phyloP scores from a whole-genome alignment of 495 filamentous ascomycete genomes.

The Penicillium psychrofluorescens region DNA sequence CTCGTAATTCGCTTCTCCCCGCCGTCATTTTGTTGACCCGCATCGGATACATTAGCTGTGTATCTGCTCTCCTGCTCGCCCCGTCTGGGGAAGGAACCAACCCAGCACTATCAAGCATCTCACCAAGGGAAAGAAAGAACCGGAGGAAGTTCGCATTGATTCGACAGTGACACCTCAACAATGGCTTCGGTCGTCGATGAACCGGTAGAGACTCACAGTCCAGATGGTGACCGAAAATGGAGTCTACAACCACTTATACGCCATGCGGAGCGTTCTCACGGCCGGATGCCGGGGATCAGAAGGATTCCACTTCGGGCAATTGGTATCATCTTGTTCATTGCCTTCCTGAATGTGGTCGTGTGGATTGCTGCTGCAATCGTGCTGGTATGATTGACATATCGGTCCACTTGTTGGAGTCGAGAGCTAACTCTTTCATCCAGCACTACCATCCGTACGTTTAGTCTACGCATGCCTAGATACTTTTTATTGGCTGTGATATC shows the following conservation, averaged over 20 bases:
- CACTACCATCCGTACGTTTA: constrained; percentile 30
- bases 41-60: no score
- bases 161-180: no score
- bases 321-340: constrained; percentile 57
- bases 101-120: no score
- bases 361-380: constrained; percentile 71
- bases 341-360: constrained; percentile 58
- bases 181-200: not conserved
- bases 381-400: constrained; percentile 33
- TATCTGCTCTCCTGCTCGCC: no score
- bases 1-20: not conserved
- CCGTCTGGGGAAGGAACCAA: no score
- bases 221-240: constrained; percentile 23
- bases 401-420: constrained; percentile 3
- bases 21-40: no score
- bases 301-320: constrained; percentile 59
- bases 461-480: no score
- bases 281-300: constrained; percentile 39
- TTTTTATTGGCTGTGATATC: no score
- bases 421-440: constrained; percentile 5
- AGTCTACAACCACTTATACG: constrained; percentile 23
- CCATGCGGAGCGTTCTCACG: constrained; percentile 35
- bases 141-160: no score
- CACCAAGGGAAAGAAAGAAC: no score
- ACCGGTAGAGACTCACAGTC: constrained; percentile 4